These are phyloP conservation scores for Mycena maculata DNA, from an alignment of 768 basidiomycete genomes.

Conservation along the genomic window DNA sequence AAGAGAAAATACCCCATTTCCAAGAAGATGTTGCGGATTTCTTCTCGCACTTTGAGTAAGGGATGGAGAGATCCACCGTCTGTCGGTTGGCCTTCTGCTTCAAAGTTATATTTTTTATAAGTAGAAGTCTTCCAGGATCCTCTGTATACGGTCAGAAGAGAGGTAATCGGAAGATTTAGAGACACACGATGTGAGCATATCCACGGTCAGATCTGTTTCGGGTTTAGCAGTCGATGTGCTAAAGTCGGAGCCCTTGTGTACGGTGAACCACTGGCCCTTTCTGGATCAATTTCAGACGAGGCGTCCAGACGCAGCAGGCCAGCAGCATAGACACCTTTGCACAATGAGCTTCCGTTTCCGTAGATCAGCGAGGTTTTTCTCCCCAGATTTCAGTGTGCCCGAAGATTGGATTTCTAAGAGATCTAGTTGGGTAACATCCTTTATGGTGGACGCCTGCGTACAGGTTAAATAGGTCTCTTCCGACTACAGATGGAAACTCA, in stretches of 20 bases:
- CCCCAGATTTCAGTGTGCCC: conserved; percentile 78
- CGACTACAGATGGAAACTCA: conserved; percentile 54
- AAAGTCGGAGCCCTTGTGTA: conserved; percentile 87
- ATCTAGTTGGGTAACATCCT: conserved; percentile 81
- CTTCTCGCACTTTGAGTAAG: conserved; percentile 96
- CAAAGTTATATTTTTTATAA: conserved; percentile 99
- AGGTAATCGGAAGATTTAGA: background rate
- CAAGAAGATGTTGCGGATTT: conserved; percentile 96
- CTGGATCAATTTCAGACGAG: conserved; percentile 53
- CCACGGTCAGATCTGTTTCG: conserved; percentile 95
- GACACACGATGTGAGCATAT: conserved; percentile 92
- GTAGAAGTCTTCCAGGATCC: conserved; percentile 93
- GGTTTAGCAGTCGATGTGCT: conserved; percentile 92
- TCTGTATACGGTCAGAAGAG: conserved; percentile 54
- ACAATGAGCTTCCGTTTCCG: conserved; percentile 90
- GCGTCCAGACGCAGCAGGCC: background rate
- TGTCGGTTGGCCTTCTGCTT: conserved; percentile 92
- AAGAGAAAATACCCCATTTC: conserved; percentile 90
- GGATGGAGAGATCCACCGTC: conserved; percentile 95
- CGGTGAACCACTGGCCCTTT: conserved; percentile 96
- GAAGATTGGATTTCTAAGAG: conserved; percentile 78
- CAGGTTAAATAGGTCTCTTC: conserved; percentile 19
- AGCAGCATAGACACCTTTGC: conserved; percentile 66
- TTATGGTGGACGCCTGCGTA: conserved; percentile 68
- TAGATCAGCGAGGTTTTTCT: conserved; percentile 86